These are phyloP conservation scores for Hypocrella siamensis DNA, from an alignment of 2,329 filamentous ascomycete genomes.

Conservation along the genomic window DNA sequence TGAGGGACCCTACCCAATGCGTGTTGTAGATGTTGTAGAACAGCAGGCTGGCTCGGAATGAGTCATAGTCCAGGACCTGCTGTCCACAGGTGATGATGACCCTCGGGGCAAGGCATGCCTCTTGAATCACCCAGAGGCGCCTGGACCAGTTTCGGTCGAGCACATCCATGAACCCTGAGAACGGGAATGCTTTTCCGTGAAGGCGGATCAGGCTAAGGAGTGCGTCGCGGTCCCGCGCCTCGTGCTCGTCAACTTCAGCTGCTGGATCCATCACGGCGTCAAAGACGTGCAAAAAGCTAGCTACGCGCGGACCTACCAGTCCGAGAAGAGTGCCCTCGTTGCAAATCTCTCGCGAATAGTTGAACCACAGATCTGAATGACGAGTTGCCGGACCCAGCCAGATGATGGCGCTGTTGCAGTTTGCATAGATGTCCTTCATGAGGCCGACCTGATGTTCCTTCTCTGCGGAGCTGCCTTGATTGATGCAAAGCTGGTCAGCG, in stretches of 20 bases:
- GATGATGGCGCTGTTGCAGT: constrained; percentile 9
- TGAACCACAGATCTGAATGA: constrained; percentile 9
- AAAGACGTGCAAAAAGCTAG: constrained; percentile 11
- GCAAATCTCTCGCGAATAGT: constrained; percentile 6
- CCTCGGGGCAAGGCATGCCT: constrained; percentile 11
- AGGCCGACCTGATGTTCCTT: constrained; percentile 12
- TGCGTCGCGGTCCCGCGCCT: constrained; percentile 12
- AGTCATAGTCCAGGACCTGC: constrained; percentile 10
- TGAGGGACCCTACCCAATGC: constrained; percentile 9
- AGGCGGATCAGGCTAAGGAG: constrained; percentile 10
- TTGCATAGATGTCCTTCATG: constrained; percentile 15
- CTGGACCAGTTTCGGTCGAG: constrained; percentile 14
- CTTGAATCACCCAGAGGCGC: constrained; percentile 20
- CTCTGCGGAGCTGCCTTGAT: constrained; percentile 11
- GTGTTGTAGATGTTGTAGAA: constrained; percentile 16
- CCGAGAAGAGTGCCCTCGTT: constrained; percentile 8
- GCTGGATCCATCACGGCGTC: constrained; percentile 13
- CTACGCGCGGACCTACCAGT: constrained; percentile 10
- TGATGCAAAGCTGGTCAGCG: constrained; percentile 17
- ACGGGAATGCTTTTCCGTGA: constrained; percentile 10
- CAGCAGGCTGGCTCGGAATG: constrained; percentile 9
- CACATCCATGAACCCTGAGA: constrained; percentile 11
- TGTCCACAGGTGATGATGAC: constrained; percentile 13
- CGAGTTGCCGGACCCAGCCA: constrained; percentile 13
- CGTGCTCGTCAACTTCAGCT: constrained; percentile 6